A percentile compares a stretch with the other conserved stretches of the same genome.
Evolutionary conservation across 2,329 filamentous ascomycete species (phyloP).

Genomic region (Dactylonectria estremocensis): DNA sequence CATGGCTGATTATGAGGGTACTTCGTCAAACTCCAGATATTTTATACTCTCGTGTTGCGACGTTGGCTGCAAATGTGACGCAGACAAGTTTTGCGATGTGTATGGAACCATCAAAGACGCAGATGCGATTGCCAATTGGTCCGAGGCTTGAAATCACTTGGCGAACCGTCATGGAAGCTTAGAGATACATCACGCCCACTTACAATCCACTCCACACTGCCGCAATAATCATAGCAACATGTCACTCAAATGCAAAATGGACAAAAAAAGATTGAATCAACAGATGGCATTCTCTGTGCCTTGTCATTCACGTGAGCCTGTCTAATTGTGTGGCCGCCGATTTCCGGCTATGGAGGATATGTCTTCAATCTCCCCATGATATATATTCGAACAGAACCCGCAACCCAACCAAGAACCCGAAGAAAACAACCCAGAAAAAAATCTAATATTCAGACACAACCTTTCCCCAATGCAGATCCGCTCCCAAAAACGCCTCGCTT

Average conservation of each 20-base stretch:
- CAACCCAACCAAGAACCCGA: neutral
- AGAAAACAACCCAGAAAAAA: neutral
- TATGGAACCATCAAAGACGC: conserved; percentile 12
- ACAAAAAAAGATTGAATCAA: neutral
- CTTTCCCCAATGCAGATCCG: conserved; percentile 31
- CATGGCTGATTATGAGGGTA: conserved; percentile 43
- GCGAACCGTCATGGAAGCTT: conserved; percentile 24
- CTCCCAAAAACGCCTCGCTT: conserved; percentile 46
- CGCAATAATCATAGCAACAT: neutral
- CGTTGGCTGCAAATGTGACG: conserved; percentile 14
- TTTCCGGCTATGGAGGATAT: conserved; percentile 9
- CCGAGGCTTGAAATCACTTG: neutral
- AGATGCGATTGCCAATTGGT: conserved; percentile 40
- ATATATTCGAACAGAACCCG: neutral
- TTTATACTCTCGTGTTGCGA: conserved; percentile 4
- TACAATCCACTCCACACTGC: conserved; percentile 32
- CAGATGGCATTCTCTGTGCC: conserved; percentile 24
- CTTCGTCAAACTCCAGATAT: neutral
- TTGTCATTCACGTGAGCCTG: conserved; percentile 15
- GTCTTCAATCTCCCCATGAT: conserved; percentile 2
- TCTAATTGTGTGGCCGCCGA: conserved; percentile 3
- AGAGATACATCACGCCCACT: conserved; percentile 25
- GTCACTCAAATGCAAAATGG: neutral
- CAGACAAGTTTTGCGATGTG: conserved; percentile 3
- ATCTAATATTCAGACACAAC: conserved; percentile 18